Evolutionary conservation across 176 grass and related monocot genomes (phyloP), one percentile per base, ranked within the genome.

Genomic region (Phyllostachys edulis): DNA sequence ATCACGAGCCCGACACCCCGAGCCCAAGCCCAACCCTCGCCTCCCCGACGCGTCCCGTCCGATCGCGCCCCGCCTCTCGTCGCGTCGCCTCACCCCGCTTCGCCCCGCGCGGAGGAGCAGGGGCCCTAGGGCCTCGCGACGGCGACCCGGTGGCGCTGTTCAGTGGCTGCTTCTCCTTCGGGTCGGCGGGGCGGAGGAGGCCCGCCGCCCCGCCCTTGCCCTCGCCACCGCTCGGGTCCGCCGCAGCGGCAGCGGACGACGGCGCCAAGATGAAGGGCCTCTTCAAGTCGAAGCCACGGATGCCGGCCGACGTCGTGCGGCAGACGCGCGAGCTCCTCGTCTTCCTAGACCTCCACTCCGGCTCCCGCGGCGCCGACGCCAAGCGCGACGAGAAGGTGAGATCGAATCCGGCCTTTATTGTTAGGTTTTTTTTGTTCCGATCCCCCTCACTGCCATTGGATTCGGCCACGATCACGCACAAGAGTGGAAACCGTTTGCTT

Each of bases 351-450:
- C 45, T 92, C 50, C 70, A 92, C 21, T 76, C 51, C 46, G 80
- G 69, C 60, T 59, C 79, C 20, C 41, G 90, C 21, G 79, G 84
- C 44, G 75, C 40, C 41, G 89, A 90, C 42, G 50, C 87, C 84
- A 99, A 96, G 91, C 89, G 89, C 15, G 93, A 96, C 15, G 96
- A 96, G 86, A 99, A 99, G 93, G 96, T 99, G 77, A 84, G 67
- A 79, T 83, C 41, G 69, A 77, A 69, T 80, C 52, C 21, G 40
- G 12, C 26, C 29, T 62, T 73, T 15, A 15, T 57, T 71, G 44
- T 67, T 45, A n/a, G 34, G 57, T 7, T 1, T 40, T 24, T 24
- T 24, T 52, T 44, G 17, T 26, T 71, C 46, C 59, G 29, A 52
- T 52, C 51, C 67, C 60, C 79, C 55, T 41, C 42, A 57, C 3